A percentile compares a stretch with the other conserved stretches of the same genome.
Conservation (phyloP, 2,329 filamentous ascomycete genomes). For the Cladosporium sp. region DNA sequence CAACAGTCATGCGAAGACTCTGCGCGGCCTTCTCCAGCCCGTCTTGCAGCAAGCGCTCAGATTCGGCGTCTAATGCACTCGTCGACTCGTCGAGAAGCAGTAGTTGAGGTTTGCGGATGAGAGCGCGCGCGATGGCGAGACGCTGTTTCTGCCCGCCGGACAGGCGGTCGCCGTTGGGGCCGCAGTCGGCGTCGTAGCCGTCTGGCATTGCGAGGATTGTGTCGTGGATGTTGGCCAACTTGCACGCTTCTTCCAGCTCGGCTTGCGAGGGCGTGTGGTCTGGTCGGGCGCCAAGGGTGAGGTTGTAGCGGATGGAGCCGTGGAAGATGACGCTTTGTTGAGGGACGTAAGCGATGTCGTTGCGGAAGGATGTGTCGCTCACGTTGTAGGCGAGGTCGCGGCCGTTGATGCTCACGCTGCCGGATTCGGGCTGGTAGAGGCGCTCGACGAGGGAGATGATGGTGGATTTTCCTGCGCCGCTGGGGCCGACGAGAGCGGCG, state of each 20-base stretch:
- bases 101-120: conserved; percentile 39
- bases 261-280: conserved; percentile 51
- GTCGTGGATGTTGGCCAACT: conserved; percentile 66
- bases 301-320: conserved; percentile 39
- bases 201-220: conserved; percentile 58
- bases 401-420: conserved; percentile 55
- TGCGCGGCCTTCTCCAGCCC: conserved; percentile 34
- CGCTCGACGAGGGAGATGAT: conserved; percentile 37
- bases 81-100: conserved; percentile 41
- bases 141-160: conserved; percentile 42
- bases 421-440: conserved; percentile 59
- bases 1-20: conserved; percentile 30
- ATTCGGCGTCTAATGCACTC: conserved; percentile 40
- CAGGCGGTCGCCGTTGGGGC: conserved; percentile 36
- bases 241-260: conserved; percentile 63
- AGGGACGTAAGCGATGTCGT: conserved; percentile 41
- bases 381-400: conserved; percentile 34
- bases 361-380: conserved; percentile 35
- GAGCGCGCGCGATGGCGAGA: conserved; percentile 39
- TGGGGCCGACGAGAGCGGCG: conserved; percentile 39
- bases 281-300: conserved; percentile 43
- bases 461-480: conserved; percentile 38
- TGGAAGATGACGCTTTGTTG: conserved; percentile 47
- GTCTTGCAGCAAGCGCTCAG: conserved; percentile 36
- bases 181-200: conserved; percentile 58